Conservation (phyloP, 2,329 filamentous ascomycete genomes). For the Tolypocladium tropicale region DNA sequence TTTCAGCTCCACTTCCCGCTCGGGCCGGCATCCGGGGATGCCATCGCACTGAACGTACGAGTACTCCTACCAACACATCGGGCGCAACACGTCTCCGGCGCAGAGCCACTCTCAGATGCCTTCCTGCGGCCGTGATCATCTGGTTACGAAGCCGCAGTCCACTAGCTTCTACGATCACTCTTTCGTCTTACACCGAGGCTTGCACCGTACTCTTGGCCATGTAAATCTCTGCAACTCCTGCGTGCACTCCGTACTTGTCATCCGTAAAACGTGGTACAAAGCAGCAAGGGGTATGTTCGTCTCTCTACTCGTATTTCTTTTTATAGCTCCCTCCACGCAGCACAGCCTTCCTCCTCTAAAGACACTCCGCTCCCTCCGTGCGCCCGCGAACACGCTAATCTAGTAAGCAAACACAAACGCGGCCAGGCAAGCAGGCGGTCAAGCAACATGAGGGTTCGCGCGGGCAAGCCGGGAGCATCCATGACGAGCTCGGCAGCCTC, state of each 20-base stretch:
- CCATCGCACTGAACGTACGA: too few relatives aligned
- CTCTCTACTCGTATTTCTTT: not conserved
- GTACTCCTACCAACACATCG: too few relatives aligned
- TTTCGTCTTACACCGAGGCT: too few relatives aligned
- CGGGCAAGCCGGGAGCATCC: not conserved
- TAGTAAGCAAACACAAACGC: too few relatives aligned
- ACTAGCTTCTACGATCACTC: too few relatives aligned
- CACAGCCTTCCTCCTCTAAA: not conserved
- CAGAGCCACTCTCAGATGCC: not conserved
- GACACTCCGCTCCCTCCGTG: not conserved
- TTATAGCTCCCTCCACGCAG: not conserved
- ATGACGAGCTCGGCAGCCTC: not conserved
- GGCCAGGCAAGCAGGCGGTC: not conserved
- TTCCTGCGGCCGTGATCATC: too few relatives aligned
- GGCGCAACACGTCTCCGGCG: not conserved
- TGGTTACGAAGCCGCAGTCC: too few relatives aligned
- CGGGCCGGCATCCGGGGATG: conserved; percentile 1
- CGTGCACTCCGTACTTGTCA: too few relatives aligned
- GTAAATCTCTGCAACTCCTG: too few relatives aligned
- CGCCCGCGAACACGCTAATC: not conserved
- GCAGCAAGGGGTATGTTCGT: not conserved
- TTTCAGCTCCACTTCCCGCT: not conserved
- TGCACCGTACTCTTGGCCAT: too few relatives aligned
- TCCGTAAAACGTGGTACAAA: not conserved
- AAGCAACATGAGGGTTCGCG: not conserved